These are phyloP conservation scores for Phascolomyces articulosus DNA, from an alignment of 371 early-diverging fungal genomes.

Conservation along the genomic window DNA sequence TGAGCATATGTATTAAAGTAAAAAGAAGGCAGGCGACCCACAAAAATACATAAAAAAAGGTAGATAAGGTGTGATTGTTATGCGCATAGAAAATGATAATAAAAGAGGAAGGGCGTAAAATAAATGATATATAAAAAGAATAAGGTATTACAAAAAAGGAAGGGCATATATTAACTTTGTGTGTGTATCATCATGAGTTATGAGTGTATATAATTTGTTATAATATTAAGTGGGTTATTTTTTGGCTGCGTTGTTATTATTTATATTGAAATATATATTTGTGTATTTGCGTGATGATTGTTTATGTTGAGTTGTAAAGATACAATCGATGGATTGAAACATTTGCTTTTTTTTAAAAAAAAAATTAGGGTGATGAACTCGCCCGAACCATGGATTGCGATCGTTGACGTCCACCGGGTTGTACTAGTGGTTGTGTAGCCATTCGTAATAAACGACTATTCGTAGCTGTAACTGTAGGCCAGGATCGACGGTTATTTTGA, in stretches of 20 bases:
- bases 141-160: conserved; percentile 1
- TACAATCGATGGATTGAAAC: not conserved
- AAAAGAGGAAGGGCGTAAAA: not conserved
- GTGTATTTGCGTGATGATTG: too few species aligned
- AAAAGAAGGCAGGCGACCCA: not conserved
- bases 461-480: not conserved
- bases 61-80: not conserved
- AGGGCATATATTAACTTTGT: not conserved
- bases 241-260: too few species aligned
- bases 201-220: not conserved
- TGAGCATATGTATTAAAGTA: conserved; percentile 2
- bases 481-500: not conserved
- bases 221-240: not conserved
- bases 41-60: not conserved
- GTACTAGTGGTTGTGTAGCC: conserved; percentile 7
- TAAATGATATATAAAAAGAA: not conserved
- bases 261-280: too few species aligned
- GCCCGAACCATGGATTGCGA: conserved; percentile 16
- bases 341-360: not conserved
- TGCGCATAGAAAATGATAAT: not conserved
- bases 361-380: conserved; percentile 10
- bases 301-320: not conserved
- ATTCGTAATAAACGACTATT: conserved; percentile 14
- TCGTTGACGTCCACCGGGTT: conserved; percentile 1
- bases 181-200: not conserved